Percentiles rank a stretch among this genome's conserved stretches.
These are phyloP conservation scores for Globisporangium nodosum DNA, from an alignment of 352 stramenopile species.

Conservation along the genomic window DNA sequence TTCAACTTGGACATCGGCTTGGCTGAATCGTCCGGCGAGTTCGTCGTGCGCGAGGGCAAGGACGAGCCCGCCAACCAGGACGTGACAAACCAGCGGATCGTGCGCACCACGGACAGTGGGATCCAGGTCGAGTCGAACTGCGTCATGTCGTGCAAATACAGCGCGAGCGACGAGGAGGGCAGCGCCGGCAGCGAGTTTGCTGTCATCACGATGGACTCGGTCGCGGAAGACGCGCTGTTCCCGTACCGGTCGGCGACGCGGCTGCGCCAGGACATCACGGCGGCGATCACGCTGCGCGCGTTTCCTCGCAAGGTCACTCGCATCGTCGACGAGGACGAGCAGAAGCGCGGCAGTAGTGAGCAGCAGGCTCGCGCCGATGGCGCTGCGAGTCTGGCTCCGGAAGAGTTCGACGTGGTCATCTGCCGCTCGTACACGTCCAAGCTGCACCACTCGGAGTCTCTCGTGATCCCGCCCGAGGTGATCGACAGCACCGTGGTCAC, in stretches of 20 bases:
- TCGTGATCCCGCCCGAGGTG: conserved; percentile 5
- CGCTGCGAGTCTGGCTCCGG: neutral
- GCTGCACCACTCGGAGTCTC: conserved; percentile 6
- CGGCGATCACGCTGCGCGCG: neutral
- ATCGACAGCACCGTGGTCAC: conserved; percentile 3
- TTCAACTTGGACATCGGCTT: conserved; percentile 44
- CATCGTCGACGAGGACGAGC: neutral
- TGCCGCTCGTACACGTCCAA: conserved; percentile 7
- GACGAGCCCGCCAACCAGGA: conserved; percentile 1
- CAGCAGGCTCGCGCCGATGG: neutral
- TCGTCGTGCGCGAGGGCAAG: conserved; percentile 28
- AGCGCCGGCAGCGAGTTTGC: neutral
- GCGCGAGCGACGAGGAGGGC: neutral
- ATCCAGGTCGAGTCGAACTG: conserved; percentile 9
- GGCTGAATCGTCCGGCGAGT: conserved; percentile 24
- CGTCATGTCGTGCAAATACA: conserved; percentile 4
- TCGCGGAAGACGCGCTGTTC: conserved; percentile 13
- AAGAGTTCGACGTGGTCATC: conserved; percentile 6
- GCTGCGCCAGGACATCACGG: conserved; percentile 12
- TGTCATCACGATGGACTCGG: conserved; percentile 9
- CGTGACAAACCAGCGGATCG: conserved; percentile 1
- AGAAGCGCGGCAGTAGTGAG: neutral
- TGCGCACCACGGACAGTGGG: conserved; percentile 7
- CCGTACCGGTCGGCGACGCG: conserved; percentile 9
- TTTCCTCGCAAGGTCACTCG: neutral